Percentiles rank a stretch among this genome's conserved stretches.
phyloP scores from a whole-genome alignment of 1,284 basidiomycete species.

The Singerocomus inundabilis region DNA sequence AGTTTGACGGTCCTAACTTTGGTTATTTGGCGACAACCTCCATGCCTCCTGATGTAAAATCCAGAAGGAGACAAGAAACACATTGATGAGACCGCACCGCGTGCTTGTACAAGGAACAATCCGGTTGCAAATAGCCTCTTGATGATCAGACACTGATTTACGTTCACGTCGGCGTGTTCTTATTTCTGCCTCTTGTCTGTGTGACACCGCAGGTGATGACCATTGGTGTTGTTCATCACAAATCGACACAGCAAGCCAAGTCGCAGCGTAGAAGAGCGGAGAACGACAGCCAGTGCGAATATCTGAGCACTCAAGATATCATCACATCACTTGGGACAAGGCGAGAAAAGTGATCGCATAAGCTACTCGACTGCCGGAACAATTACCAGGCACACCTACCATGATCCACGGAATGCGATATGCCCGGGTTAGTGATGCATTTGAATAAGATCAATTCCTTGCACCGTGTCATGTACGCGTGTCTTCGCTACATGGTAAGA shows the following conservation, averaged over 20 bases:
- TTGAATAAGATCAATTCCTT: background rate
- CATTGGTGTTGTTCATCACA: background rate
- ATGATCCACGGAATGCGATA: background rate
- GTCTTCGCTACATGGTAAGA: background rate
- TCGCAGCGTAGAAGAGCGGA: background rate
- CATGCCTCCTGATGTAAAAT: background rate
- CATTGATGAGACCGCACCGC: background rate
- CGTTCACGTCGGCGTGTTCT: background rate
- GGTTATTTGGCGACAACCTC: constrained; percentile 1
- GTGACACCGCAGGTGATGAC: background rate
- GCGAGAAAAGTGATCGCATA: background rate
- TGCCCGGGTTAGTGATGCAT: background rate
- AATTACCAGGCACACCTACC: background rate
- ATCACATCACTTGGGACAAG: constrained; percentile 3
- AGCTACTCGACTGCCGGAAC: background rate
- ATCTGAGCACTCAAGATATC: background rate
- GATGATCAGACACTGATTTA: constrained; percentile 9
- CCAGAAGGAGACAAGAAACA: background rate
- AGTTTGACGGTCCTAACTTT: constrained; percentile 6
- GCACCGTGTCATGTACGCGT: background rate
- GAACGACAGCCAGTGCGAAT: background rate
- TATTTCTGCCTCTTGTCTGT: background rate
- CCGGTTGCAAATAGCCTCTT: constrained; percentile 4
- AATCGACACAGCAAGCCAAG: background rate
- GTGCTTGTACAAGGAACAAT: background rate